Evolutionary conservation across 2,329 filamentous ascomycete species (phyloP), one percentile per base, ranked within the genome.

Genomic region (Colletotrichum filicis): DNA sequence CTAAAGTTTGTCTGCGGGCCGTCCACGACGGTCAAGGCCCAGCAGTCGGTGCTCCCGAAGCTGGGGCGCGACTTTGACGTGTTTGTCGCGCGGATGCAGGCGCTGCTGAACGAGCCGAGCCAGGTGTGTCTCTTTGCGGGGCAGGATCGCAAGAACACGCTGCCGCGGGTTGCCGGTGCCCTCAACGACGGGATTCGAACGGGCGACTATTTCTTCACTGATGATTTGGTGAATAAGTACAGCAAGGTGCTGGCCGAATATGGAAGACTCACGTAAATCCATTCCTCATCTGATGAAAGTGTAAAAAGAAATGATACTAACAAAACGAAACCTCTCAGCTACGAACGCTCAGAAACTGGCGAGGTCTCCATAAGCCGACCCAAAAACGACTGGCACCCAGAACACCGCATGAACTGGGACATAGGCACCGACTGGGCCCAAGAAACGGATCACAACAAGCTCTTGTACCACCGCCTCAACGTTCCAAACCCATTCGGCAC

Each of bases 61-160:
- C 26, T 68, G 4, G 64, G 60, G 14, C 22, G 52, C 35, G 26
- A 49, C 19, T 83, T 80, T 66, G 75, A 76, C 16, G 76, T 79
- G 24, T 84, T 84, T 73, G 78, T 78, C 3, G 74, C 72, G 14
- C 77, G 81, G 16, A 74, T 84, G 59, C 76, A 79, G 75, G 76
- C 76, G 60, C 62, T 83, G 19, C 75, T 84, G 58, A 77, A 81
- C 49, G 79, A 83, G 53, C 71, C 63, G 52, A 58, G 68, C 49
- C 37, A n/a, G 35, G 71, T 69, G 60, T 35, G 75, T 70, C 24
- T 83, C 82, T 66, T 75, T 74, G 71, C 66, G n/a, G 19, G 4
- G 30, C 26, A 56, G 26, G 49, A 61, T 22, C n/a, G 49, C 1
- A 57, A 56, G n/a, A 42, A 37, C 0, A 22, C 28, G 22, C n/a